Base-by-base conservation (phyloP, 1,284 basidiomycete genomes). In the Hymenochaete sp. region DNA sequence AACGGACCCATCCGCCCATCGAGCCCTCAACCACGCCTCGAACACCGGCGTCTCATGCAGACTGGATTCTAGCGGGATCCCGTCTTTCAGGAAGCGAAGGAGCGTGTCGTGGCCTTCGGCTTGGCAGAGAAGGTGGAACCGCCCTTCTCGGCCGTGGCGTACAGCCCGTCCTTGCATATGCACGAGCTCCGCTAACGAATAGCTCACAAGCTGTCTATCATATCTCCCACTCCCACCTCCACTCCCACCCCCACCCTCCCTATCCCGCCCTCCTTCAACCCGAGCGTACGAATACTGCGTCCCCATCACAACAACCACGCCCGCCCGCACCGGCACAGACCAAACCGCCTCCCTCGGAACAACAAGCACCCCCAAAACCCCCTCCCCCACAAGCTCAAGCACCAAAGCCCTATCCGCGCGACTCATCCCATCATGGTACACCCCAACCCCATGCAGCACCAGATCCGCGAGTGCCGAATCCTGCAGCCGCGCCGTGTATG, bases 151-250 rank as follows among this genome's bases (percentile, higher is more conserved):
- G 11, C 69, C 64, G 55, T 81, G 82, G 37, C 73, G 74, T 38
- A 83, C 74, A 0, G 93, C 92, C 21, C 82, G 77, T 41, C 89
- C 81, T 63, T 98, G 92, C 90, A 98, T 97, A 47, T 80, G 79
- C 42, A 88, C 79, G 37, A 99, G 65, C 57, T 98, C 93, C 25
- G 77, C 71, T 26, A 92, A 66, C 0, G 70, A 65, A 60, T 98
- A 98, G 58, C 92, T 88, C 39, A 73, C 72, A 38, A 93, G 57
- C 53, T 83, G 80, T 26, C 84, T 76, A 53, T 85, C 78, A 8
- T n/a, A n/a, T n/a, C 32, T 35, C 13, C 8, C 5, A 35, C 13
- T n/a, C n/a, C 61, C 48, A 19, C 61, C 64, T 37, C 67, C 65
- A 8, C 32, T 35, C 13, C 8, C 5, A 35, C 13, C 13, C n/a